These are phyloP conservation scores for Blastobotrys peoriensis DNA, from an alignment of 805 yeast species.

Conservation along the genomic window DNA sequence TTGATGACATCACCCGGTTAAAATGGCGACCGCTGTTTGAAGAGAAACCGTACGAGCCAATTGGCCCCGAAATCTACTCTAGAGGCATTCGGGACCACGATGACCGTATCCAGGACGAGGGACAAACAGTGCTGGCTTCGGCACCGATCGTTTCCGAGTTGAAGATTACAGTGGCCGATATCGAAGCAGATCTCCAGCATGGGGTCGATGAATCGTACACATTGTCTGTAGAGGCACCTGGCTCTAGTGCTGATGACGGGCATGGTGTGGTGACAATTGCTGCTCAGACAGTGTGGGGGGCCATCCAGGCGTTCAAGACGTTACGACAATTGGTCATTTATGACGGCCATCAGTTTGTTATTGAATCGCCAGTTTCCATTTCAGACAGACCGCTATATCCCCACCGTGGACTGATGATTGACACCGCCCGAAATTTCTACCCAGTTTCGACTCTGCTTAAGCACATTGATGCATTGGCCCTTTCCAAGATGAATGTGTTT, in stretches of 20 bases:
- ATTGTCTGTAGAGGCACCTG: constrained; percentile 16
- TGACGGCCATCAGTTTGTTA: constrained; percentile 22
- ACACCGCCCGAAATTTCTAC: constrained; percentile 34
- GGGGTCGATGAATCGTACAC: constrained; percentile 36
- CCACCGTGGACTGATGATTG: constrained; percentile 37
- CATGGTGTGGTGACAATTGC: constrained; percentile 19
- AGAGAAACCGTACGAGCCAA: background rate
- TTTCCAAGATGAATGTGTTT: constrained; percentile 34
- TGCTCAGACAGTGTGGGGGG: constrained; percentile 36
- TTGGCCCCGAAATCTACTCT: background rate
- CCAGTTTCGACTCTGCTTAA: constrained; percentile 24
- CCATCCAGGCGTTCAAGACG: constrained; percentile 34
- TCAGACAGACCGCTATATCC: constrained; percentile 32
- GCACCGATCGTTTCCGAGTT: background rate
- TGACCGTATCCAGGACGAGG: background rate
- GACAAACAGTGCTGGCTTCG: background rate
- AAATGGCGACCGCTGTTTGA: background rate
- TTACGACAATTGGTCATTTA: constrained; percentile 33
- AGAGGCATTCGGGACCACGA: background rate
- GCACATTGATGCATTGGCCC: constrained; percentile 35
- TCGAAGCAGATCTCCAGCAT: constrained; percentile 28
- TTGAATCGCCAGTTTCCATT: constrained; percentile 32
- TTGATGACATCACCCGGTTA: background rate
- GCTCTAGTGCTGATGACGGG: background rate
- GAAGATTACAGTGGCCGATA: constrained; percentile 20